Evolutionary conservation across 345 rosid species (phyloP).

Genomic region (Eucalyptus leucophloia): DNA sequence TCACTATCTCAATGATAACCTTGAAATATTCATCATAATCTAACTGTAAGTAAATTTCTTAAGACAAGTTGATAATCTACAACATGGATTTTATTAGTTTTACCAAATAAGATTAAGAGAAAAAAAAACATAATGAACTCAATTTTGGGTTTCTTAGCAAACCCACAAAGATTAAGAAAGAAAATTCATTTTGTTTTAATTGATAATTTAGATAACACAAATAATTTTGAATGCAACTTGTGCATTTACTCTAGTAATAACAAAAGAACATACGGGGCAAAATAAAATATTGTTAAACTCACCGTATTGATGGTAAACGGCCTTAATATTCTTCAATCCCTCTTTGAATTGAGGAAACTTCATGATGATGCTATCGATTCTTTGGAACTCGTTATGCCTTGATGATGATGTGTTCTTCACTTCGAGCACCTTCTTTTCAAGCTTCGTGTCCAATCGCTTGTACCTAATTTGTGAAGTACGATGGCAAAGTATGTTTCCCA

Average conservation of each 20-base stretch:
- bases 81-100: background rate
- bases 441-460: conserved; percentile 52
- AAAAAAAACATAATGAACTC: background rate
- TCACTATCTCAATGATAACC: background rate
- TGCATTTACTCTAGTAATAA: background rate
- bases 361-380: conserved; percentile 61
- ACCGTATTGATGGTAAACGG: conserved; percentile 61
- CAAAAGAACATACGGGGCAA: background rate
- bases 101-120: background rate
- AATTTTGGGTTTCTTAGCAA: background rate
- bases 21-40: background rate
- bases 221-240: background rate
- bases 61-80: background rate
- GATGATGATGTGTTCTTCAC: conserved; percentile 27
- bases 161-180: background rate
- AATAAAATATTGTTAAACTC: background rate
- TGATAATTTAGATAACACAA: background rate
- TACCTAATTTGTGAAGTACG: conserved; percentile 42
- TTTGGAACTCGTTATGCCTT: conserved; percentile 32
- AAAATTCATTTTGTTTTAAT: background rate
- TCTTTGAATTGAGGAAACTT: conserved; percentile 58
- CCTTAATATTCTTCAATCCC: conserved; percentile 52
- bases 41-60: background rate
- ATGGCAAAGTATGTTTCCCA: conserved; percentile 31
- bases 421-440: conserved; percentile 59